Evolutionary conservation across 2,329 filamentous ascomycete species (phyloP), one percentile per base, ranked within the genome.

Genomic region (Sodiomyces alkalinus): DNA sequence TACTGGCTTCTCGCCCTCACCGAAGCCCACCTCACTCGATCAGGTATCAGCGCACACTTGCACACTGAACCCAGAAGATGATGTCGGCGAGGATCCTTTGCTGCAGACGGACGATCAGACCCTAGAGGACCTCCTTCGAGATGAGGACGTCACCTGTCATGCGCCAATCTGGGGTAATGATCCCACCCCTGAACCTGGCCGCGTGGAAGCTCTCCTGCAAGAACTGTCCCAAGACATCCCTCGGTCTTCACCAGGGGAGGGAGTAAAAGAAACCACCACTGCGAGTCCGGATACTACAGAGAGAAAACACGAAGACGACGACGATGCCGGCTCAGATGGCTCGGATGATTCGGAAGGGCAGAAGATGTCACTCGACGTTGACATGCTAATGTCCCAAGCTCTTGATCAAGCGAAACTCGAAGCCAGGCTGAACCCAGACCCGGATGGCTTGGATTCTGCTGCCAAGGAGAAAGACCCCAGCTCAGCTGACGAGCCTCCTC

Each of bases 331-430:
- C 15, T 8, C 12, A 7, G 39, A 38, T 3, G 44, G 48, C 1
- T 48, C 48, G 1, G 52, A 58, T 27, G 51, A 67, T 38, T 69
- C 65, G 0, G 64, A 69, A n/a, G 57, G 57, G 1, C 62, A 68
- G 19, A 40, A 40, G 3, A 68, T 67, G 60, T 44, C 44, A 4
- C 46, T 44, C 4, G 52, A 64, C 27, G 50, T 60, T 4, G 49
- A 62, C 21, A 44, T 55, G 11, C 46, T 66, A 7, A 51, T 72
- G 10, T 51, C 56, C 3, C 51, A 51, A 17, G 55, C 60, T 26
- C 43, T 55, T 9, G 64, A 68, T 30, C 63, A 67, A 37, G 46
- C 49, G 9, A 52, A 56, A 20, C 41, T 59, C 2, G 49, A 54
- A 16, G 37, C 37, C 16, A 19, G 40, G 15, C 33, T 40, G 14